Percentiles rank a stretch among this genome's conserved stretches.
Conservation (phyloP, 2,329 filamentous ascomycete species). For the Ophiosphaerella herpotricha region DNA sequence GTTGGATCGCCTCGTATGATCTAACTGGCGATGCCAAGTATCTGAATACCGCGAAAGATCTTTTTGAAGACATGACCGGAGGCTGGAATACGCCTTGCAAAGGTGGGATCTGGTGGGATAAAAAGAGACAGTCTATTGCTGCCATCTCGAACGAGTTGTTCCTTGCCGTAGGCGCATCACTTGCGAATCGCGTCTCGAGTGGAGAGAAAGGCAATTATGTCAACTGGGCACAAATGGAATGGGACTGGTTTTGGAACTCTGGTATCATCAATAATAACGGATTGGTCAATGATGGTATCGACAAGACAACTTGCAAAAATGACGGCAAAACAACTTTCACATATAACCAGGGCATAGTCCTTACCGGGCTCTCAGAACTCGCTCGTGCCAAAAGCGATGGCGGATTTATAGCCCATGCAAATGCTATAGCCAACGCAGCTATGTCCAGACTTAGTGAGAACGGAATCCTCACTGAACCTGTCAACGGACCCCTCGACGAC, state of each 20-base stretch:
- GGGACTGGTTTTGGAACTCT: conserved; percentile 57
- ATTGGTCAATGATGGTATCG: conserved; percentile 61
- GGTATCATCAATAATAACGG: conserved; percentile 57
- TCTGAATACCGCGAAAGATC: conserved; percentile 57
- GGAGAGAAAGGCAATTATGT: conserved; percentile 50
- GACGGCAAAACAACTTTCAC: conserved; percentile 57
- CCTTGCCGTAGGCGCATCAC: conserved; percentile 57
- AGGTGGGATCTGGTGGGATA: conserved; percentile 63
- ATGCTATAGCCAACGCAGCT: conserved; percentile 33
- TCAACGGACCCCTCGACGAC: conserved; percentile 26
- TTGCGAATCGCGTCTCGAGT: conserved; percentile 55
- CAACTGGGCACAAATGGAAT: conserved; percentile 56
- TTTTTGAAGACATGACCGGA: conserved; percentile 62
- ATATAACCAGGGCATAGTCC: conserved; percentile 65
- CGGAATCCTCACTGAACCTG: conserved; percentile 42
- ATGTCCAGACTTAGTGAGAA: conserved; percentile 30
- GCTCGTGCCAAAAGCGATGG: conserved; percentile 49
- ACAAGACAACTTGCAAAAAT: conserved; percentile 55
- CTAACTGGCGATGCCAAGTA: conserved; percentile 58
- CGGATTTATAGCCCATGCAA: conserved; percentile 27
- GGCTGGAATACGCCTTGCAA: conserved; percentile 55
- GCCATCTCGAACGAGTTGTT: conserved; percentile 65
- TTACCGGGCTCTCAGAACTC: conserved; percentile 61
- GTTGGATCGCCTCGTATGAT: conserved; percentile 62
- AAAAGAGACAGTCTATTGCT: conserved; percentile 58